phyloP scores from a whole-genome alignment of 331 rosid species.

The Erythrophleum ivorense region DNA sequence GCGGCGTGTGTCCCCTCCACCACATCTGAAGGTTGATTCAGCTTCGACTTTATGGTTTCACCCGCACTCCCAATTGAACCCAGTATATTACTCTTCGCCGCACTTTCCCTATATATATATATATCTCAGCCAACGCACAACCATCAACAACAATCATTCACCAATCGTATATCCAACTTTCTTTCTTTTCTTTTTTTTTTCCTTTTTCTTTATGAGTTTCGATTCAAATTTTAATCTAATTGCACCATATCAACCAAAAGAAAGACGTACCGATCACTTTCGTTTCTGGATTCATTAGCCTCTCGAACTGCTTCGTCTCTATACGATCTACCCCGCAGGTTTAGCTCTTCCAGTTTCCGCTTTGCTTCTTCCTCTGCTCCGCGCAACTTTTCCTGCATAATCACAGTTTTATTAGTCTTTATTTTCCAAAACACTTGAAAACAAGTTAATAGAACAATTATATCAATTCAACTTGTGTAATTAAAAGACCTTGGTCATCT shows the following conservation, averaged over 20 bases:
- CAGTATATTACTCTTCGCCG: constrained; percentile 11
- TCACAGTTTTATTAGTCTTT: background rate
- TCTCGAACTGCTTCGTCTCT: background rate
- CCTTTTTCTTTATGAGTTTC: background rate
- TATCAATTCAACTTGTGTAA: background rate
- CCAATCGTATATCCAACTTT: too few relatives aligned
- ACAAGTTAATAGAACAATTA: background rate
- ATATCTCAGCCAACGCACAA: background rate
- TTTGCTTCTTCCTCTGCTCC: constrained; percentile 53
- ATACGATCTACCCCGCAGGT: constrained; percentile 37
- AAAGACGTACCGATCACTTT: constrained; percentile 23
- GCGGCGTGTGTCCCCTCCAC: constrained; percentile 8
- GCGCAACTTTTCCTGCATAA: constrained; percentile 57
- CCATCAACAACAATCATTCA: background rate
- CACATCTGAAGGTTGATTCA: constrained; percentile 11
- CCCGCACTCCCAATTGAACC: background rate
- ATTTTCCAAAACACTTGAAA: background rate
- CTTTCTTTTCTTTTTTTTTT: too few relatives aligned
- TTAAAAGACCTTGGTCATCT: constrained; percentile 36
- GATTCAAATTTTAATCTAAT: background rate
- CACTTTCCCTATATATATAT: constrained; percentile 6
- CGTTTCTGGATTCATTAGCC: background rate
- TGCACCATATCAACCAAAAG: background rate
- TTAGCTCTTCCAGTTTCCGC: constrained; percentile 55
- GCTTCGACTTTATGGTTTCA: constrained; percentile 18